Conservation (phyloP, 192 early-diverging fungal genomes). For the Rhizophagus prolifer region DNA sequence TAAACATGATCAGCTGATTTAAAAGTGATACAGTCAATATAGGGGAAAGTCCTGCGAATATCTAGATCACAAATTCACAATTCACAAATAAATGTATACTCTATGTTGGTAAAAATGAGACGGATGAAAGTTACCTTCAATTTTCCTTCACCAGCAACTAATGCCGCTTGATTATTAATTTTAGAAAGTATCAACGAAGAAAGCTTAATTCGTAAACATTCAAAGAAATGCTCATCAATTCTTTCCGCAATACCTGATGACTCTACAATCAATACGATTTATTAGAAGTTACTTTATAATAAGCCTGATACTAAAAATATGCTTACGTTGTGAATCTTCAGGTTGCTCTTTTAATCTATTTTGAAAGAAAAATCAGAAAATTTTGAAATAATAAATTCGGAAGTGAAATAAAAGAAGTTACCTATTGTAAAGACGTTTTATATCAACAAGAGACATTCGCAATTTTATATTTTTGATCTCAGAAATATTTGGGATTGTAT, state of each 20-base stretch:
- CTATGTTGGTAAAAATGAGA: neutral
- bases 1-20: neutral
- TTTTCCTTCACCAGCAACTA: conserved; percentile 1
- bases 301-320: neutral
- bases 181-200: conserved; percentile 3
- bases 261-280: too few species aligned
- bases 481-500: conserved; percentile 4
- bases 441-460: neutral
- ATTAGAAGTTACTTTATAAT: neutral
- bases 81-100: neutral
- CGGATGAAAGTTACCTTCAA: neutral
- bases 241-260: neutral
- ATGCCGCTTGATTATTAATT: neutral
- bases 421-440: conserved; percentile 6
- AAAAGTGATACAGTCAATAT: neutral
- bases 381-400: neutral
- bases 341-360: neutral
- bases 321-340: neutral
- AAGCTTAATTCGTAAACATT: conserved; percentile 6
- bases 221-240: conserved; percentile 15
- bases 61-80: neutral
- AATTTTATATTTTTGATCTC: conserved; percentile 19
- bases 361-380: neutral
- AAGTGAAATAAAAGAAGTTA: neutral
- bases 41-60: neutral